Evolutionary conservation across 2,329 filamentous ascomycete genomes (phyloP), one percentile per base, ranked within the genome.

Genomic region (Ambrosiella beaveri): DNA sequence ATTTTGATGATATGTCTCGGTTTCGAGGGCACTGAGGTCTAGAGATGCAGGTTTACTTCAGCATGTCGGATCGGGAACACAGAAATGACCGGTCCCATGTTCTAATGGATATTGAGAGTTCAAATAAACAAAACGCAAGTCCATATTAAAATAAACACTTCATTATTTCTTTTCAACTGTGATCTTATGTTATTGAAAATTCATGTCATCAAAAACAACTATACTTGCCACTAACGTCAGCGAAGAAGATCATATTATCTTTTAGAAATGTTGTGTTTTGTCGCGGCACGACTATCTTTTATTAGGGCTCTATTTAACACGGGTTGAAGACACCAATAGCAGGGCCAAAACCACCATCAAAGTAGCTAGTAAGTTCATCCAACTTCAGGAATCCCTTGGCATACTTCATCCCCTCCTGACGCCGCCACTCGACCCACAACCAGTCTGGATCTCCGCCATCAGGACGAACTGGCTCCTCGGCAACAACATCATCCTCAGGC

Each of bases 361-460:
- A 81, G 56, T 73, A 62, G n/a, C 66, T 64, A 40, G 76, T 72
- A 27, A 80, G 65, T 2, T 71, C 73, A 55, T 84, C 81, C 47
- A 84, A 67, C 35, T 74, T 74, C 1, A 75, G 75, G 64, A 84
- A 80, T 61, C 81, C 74, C 61, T 70, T 66, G 0, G 77, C 80
- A 62, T 75, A 72, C 63, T 74, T 70, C 69, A 81, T 72, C 1
- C 81, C 81, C 64, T 72, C 73, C 49, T 74, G 70, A 54, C 80
- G 73, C 66, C 78, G 71, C 51, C 69, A 71, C 68, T 83, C 81
- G 3, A 80, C 71, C 81, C 81, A 84, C 62, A 80, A 75, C 79
- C 79, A 82, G 54, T 70, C 70, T 3, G 65, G 69, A 1, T 69
- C 67, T 4, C 64, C 62, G 27, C 67, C 63, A 17, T 37, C 9